Evolutionary conservation across 805 yeast genomes (phyloP), one percentile per base, ranked within the genome.

Genomic region (Yarrowia sp.): DNA sequence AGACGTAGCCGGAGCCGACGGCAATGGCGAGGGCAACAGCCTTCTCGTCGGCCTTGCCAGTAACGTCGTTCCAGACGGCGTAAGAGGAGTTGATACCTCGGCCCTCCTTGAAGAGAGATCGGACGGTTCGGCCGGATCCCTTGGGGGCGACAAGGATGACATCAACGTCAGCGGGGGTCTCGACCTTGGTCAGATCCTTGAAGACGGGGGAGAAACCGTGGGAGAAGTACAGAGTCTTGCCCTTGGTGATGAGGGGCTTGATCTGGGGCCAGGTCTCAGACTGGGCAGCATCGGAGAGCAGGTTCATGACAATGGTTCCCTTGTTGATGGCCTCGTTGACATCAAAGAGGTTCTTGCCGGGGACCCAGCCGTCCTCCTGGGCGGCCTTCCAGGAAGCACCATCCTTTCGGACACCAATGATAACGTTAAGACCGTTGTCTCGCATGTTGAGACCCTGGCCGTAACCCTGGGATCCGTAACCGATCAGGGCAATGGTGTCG

Each of bases 301-400:
- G 85, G 89, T 95, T 93, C 98, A 95, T 93, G 80, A 95, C 82
- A 79, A 86, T 86, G 75, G 97, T 88, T 84, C 99, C 99, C 79
- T 84, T 88, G 74, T 78, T 72, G 78, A 95, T 87, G 74, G 99
- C 99, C 83, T 93, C 98, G 71, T 84, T 83, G 71, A 95, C 97
- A 70, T 88, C 92, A 80, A 95, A 95, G 79, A 95, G 85, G 86
- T 89, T 95, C 85, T 93, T 90, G 79, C 99, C 99, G 80, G 98
- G 97, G 73, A 95, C 97, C 99, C 99, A 95, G 75, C 99, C 99
- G 80, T 95, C 99, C 82, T 95, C 99, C 74, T 91, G 82, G 76
- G 99, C 99, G 73, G 97, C 96, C 84, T 93, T 93, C 99, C 99
- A 95, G 66, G 98, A 95, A 71, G 97, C 95, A 85, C 99, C 99